Base-by-base conservation (phyloP, 1,139 yeast species). In the Geotrichum phurueaensis region DNA sequence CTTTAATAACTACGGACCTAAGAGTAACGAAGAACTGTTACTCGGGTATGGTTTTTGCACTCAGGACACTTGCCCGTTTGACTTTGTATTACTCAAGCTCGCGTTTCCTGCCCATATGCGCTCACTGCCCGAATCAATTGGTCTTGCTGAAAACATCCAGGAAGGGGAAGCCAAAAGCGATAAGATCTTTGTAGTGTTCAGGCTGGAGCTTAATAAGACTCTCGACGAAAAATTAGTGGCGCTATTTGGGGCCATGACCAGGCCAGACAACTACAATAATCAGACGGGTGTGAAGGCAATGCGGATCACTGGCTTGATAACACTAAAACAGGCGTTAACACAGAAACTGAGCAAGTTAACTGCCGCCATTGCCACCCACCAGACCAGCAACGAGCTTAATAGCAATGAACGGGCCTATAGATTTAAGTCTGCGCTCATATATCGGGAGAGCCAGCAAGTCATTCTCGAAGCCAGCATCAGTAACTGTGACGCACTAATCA, bases 1-100 rank as follows among this genome's bases (percentile, higher is more conserved):
- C 1, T 86, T 73, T 71, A 90, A 91, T 71, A 90, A 89, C 72
- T 91, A 92, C 71, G 98, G 98, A 0, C 82, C 85, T 62, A 91
- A 90, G 70, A 86, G 95, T 0, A 91, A 91, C 69, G 90, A 87
- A 68, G 96, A 89, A 66, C 76, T 86, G 27, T 65, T 81, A 43
- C 67, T 75, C 47, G 81, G 81, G 2, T 81, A 81, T 67, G 97
- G 97, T 0, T 90, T 90, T 73, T 83, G 85, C 27, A 23, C 31
- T 3, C 81, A 81, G 25, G 74, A 81, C 51, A 90, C 89, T 68
- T 50, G 43, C 27, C 71, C 75, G 1, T 81, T 82, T 54, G 97
- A 91, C 67, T 74, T 82, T 2, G 84, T 87, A 0, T 84, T 87
- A 0, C 75, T 84, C 59, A 81, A 78, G 66, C 61, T 65, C 10